Conservation (phyloP, 345 rosid genomes). For the Lenwebbia sp. region DNA sequence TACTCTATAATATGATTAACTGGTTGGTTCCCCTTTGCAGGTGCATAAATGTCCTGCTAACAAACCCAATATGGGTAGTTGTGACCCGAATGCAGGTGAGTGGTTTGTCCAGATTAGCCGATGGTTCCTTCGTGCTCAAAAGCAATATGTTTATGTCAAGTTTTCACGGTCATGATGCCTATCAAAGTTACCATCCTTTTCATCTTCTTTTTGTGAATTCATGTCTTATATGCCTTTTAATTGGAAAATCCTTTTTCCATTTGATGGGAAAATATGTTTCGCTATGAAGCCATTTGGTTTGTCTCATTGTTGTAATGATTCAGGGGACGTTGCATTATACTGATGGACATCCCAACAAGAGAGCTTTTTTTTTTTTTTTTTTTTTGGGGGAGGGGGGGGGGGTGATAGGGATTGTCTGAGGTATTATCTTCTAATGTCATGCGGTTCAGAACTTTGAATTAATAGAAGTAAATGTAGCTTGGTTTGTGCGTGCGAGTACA, state of each 20-base stretch:
- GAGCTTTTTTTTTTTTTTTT: neutral
- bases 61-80: conserved; percentile 96
- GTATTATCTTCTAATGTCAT: neutral
- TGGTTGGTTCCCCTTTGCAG: conserved; percentile 17
- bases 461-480: neutral
- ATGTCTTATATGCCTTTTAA: neutral
- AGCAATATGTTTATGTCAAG: neutral
- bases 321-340: neutral
- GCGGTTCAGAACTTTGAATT: neutral
- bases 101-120: neutral
- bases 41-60: conserved; percentile 81
- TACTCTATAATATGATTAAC: neutral
- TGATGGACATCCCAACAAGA: neutral
- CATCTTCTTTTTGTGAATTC: neutral
- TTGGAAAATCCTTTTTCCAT: neutral
- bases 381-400: neutral
- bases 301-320: neutral
- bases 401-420: neutral
- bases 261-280: neutral
- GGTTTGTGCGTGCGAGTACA: neutral
- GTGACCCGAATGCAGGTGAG: conserved; percentile 96
- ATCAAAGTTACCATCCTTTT: neutral
- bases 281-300: neutral
- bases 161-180: neutral
- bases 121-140: neutral